These are phyloP conservation scores for Penicillium robsamsonii DNA, from an alignment of 495 filamentous ascomycete genomes.

Conservation along the genomic window DNA sequence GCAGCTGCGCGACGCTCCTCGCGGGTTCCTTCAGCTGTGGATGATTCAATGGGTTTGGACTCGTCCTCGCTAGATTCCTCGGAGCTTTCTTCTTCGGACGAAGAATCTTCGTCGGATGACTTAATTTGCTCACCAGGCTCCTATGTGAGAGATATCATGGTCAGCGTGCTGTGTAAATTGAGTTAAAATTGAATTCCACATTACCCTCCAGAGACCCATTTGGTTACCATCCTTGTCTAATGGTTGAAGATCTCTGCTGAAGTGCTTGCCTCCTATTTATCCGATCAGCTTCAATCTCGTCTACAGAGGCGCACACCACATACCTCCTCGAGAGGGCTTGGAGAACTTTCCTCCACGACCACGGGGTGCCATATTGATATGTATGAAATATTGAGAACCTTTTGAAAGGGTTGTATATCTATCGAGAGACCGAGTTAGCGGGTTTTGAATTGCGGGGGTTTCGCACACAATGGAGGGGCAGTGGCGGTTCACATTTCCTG, in stretches of 20 bases:
- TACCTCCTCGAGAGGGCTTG: constrained; percentile 91
- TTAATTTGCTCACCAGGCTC: constrained; percentile 46
- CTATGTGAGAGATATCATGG: constrained; percentile 24
- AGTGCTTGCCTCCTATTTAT: constrained; percentile 80
- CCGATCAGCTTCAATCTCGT: constrained; percentile 5
- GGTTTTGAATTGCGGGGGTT: background rate
- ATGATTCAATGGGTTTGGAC: constrained; percentile 19
- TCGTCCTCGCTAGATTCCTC: constrained; percentile 39
- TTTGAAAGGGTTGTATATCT: background rate
- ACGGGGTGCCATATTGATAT: constrained; percentile 43
- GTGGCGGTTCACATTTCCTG: background rate
- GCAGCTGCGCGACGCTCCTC: constrained; percentile 85
- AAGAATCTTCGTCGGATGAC: constrained; percentile 43
- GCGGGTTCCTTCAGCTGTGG: constrained; percentile 59
- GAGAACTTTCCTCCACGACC: constrained; percentile 90
- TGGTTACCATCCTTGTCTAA: constrained; percentile 80
- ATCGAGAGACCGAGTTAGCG: background rate
- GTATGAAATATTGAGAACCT: background rate
- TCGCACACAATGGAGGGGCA: constrained; percentile 2
- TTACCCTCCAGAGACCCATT: constrained; percentile 73
- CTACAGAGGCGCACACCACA: constrained; percentile 24
- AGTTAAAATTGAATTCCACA: constrained; percentile 17
- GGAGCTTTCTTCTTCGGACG: constrained; percentile 41
- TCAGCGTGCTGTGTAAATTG: background rate
- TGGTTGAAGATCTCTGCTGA: constrained; percentile 83